Percentiles rank a stretch among this genome's conserved stretches.
These are phyloP conservation scores for Hypoxylon sp. DNA, from an alignment of 2,329 filamentous ascomycete species.

Conservation along the genomic window DNA sequence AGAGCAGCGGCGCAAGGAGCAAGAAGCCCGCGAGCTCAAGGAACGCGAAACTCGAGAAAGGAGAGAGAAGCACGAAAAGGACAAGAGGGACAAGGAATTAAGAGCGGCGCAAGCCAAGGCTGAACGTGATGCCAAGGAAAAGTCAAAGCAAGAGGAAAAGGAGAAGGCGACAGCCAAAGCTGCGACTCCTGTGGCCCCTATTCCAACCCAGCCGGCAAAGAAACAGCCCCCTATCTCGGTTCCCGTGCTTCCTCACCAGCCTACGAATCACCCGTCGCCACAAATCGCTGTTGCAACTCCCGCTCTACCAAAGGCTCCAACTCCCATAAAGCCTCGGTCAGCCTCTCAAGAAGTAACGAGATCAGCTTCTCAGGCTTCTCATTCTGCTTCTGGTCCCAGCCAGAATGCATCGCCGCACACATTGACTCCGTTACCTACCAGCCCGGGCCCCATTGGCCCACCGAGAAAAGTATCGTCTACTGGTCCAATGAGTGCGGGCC, in stretches of 20 bases:
- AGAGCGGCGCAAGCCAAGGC: slow-evolving; percentile 60
- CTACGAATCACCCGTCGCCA: slow-evolving; percentile 78
- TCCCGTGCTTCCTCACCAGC: slow-evolving; percentile 72
- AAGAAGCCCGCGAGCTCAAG: slow-evolving; percentile 79
- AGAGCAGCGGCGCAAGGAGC: slow-evolving; percentile 84
- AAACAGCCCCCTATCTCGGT: slow-evolving; percentile 61
- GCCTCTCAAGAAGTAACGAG: slow-evolving; percentile 83
- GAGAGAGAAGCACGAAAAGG: slow-evolving; percentile 70
- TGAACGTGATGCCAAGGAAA: slow-evolving; percentile 64
- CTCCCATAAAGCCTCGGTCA: slow-evolving; percentile 82
- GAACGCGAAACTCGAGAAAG: slow-evolving; percentile 74
- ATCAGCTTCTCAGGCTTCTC: slow-evolving; percentile 77
- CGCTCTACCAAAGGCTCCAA: slow-evolving; percentile 84
- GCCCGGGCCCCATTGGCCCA: slow-evolving; percentile 74
- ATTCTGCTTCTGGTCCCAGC: slow-evolving; percentile 69
- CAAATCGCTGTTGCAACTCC: slow-evolving; percentile 85
- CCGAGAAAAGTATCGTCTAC: slow-evolving; percentile 70
- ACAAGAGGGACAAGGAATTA: slow-evolving; percentile 72
- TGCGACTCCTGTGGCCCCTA: slow-evolving; percentile 57
- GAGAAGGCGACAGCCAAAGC: slow-evolving; percentile 62
- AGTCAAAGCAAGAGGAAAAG: slow-evolving; percentile 63
- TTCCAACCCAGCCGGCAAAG: slow-evolving; percentile 61
- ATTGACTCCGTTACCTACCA: slow-evolving; percentile 74
- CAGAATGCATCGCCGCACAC: slow-evolving; percentile 73
- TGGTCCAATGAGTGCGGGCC: slow-evolving; percentile 41